Conservation (phyloP, 2,329 filamentous ascomycete species). For the Alternaria sp. region DNA sequence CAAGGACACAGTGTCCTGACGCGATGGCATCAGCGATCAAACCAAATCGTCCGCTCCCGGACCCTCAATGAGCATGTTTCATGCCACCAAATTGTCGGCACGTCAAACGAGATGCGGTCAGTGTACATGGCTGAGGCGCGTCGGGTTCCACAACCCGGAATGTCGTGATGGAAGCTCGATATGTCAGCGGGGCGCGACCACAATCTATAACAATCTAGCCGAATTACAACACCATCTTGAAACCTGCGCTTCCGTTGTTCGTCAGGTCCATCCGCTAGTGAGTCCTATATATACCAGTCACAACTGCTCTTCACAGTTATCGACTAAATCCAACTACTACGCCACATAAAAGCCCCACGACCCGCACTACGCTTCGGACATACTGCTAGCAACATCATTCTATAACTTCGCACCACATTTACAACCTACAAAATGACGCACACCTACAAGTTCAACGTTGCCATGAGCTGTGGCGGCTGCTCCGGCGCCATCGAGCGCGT, state of each 20-base stretch:
- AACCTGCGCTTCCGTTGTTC: constrained; percentile 42
- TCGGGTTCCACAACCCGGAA: constrained; percentile 37
- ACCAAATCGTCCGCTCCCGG: neutral
- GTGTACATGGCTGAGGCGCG: constrained; percentile 33
- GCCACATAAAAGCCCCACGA: constrained; percentile 12
- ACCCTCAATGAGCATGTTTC: constrained; percentile 46
- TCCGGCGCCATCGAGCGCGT: constrained; percentile 92
- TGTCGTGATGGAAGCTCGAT: constrained; percentile 28
- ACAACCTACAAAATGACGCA: constrained; percentile 68
- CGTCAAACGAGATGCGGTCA: constrained; percentile 17
- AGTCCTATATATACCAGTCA: constrained; percentile 26
- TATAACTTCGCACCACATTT: constrained; percentile 12
- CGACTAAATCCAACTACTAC: constrained; percentile 4
- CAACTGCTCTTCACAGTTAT: constrained; percentile 5
- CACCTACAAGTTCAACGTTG: constrained; percentile 94
- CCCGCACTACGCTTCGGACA: constrained; percentile 10
- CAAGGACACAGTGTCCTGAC: constrained; percentile 18
- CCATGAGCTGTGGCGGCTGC: constrained; percentile 96
- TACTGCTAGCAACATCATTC: constrained; percentile 1
- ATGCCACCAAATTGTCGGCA: constrained; percentile 33
- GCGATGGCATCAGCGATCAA: neutral
- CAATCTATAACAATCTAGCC: constrained; percentile 46
- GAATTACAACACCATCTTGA: constrained; percentile 44
- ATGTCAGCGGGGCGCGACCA: constrained; percentile 40
- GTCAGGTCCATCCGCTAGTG: constrained; percentile 15